These are phyloP conservation scores for Chalciporus pseudorubinellus DNA, from an alignment of 768 basidiomycete species.

Conservation along the genomic window DNA sequence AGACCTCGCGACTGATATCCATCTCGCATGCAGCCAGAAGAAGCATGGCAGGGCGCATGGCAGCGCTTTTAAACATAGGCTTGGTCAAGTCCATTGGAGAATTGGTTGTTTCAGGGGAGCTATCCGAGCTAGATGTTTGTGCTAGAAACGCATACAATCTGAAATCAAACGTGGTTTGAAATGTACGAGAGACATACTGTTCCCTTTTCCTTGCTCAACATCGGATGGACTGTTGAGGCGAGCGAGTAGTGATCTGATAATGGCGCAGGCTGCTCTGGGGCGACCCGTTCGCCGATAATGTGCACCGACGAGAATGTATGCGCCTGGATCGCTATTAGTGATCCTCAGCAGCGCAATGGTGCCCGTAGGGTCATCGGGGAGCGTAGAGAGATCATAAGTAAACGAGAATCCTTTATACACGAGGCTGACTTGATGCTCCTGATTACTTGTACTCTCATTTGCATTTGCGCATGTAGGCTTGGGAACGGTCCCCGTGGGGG, in stretches of 20 bases:
- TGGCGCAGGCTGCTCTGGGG: conserved; percentile 27
- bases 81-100: conserved; percentile 3
- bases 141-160: conserved; percentile 12
- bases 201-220: conserved; percentile 19
- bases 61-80: conserved; percentile 13
- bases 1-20: conserved; percentile 30
- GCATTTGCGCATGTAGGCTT: conserved; percentile 1
- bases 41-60: conserved; percentile 28
- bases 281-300: conserved; percentile 35
- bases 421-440: conserved; percentile 20
- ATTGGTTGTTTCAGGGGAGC: conserved; percentile 7
- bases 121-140: conserved; percentile 7
- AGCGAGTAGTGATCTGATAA: conserved; percentile 27
- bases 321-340: conserved; percentile 32
- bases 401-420: conserved; percentile 28
- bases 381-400: conserved; percentile 26
- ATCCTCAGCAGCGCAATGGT: conserved; percentile 25
- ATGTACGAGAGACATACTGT: conserved; percentile 25
- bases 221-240: conserved; percentile 2
- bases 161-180: conserved; percentile 11
- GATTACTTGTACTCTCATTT: background rate
- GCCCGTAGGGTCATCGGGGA: conserved; percentile 30
- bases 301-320: conserved; percentile 30
- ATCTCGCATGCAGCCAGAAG: conserved; percentile 34
- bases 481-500: conserved; percentile 8